These are phyloP conservation scores for Phytomonas serpens DNA, from an alignment of 208 protist genomes.

Conservation along the genomic window DNA sequence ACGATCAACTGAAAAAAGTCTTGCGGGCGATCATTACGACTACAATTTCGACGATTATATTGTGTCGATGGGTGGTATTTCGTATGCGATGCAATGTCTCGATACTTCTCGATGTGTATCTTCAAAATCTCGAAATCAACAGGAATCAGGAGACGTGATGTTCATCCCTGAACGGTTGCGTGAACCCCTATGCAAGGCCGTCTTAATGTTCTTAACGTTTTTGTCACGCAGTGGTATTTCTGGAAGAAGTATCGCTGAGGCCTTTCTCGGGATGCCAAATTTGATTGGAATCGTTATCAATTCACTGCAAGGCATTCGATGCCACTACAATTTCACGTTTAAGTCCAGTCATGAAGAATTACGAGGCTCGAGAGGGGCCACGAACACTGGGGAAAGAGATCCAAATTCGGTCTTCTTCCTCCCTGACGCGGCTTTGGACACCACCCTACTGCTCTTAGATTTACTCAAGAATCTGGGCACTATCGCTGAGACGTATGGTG, in stretches of 20 bases:
- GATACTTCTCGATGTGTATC: neutral
- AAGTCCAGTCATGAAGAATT: neutral
- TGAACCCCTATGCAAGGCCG: neutral
- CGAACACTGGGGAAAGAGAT: neutral
- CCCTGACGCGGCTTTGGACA: neutral
- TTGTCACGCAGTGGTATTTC: neutral
- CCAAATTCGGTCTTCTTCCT: neutral
- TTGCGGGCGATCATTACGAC: neutral
- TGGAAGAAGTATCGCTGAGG: neutral
- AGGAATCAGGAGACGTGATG: neutral
- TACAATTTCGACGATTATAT: constrained; percentile 2
- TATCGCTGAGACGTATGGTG: neutral
- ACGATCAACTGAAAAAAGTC: neutral
- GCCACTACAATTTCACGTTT: neutral
- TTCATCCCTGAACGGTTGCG: neutral
- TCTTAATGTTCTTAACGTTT: neutral
- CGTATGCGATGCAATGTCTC: neutral
- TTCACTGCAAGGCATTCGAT: neutral
- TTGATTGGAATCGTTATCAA: neutral
- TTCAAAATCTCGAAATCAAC: neutral
- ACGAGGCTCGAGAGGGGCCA: neutral
- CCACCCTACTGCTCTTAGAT: neutral
- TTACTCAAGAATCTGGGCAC: neutral
- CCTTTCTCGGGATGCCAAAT: neutral
- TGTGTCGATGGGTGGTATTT: neutral